phyloP scores from a whole-genome alignment of 352 stramenopile species.

The Plasmopara muralis region DNA sequence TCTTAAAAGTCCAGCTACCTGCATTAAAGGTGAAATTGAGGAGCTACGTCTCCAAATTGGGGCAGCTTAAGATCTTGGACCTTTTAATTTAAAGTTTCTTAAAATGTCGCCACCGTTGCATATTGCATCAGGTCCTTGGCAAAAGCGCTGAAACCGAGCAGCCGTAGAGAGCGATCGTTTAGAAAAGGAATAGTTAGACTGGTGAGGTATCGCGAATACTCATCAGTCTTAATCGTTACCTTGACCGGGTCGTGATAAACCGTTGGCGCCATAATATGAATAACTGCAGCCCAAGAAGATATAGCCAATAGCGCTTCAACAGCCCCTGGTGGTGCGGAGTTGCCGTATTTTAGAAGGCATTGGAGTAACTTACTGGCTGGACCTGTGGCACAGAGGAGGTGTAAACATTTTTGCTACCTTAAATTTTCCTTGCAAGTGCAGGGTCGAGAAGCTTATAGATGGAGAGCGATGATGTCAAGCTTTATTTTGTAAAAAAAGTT shows the following conservation, averaged over 20 bases:
- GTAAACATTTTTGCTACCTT: not conserved
- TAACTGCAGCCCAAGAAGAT: constrained; percentile 1
- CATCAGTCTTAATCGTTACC: not conserved
- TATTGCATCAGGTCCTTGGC: not conserved
- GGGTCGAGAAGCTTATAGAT: not conserved
- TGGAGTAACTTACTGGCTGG: not conserved
- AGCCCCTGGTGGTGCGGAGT: not conserved
- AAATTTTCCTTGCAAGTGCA: not conserved
- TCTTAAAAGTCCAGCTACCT: not conserved
- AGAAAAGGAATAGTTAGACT: constrained; percentile 2
- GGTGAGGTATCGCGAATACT: constrained; percentile 1
- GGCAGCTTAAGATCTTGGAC: constrained; percentile 3
- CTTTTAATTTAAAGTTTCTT: not conserved
- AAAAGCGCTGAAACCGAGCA: constrained; percentile 1
- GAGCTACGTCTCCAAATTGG: not conserved
- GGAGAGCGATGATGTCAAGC: not conserved
- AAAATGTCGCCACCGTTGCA: not conserved
- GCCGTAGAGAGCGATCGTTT: not conserved
- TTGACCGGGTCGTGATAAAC: constrained; percentile 8
- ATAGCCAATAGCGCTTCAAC: not conserved
- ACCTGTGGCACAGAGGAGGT: not conserved
- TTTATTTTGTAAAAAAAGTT: not conserved
- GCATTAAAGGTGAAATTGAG: not conserved
- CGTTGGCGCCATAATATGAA: constrained; percentile 8
- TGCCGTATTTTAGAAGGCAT: not conserved